Percentiles rank a stretch among this genome's conserved stretches.
Conservation (phyloP, 2,329 filamentous ascomycete species). For the Fusarium cicatricum region DNA sequence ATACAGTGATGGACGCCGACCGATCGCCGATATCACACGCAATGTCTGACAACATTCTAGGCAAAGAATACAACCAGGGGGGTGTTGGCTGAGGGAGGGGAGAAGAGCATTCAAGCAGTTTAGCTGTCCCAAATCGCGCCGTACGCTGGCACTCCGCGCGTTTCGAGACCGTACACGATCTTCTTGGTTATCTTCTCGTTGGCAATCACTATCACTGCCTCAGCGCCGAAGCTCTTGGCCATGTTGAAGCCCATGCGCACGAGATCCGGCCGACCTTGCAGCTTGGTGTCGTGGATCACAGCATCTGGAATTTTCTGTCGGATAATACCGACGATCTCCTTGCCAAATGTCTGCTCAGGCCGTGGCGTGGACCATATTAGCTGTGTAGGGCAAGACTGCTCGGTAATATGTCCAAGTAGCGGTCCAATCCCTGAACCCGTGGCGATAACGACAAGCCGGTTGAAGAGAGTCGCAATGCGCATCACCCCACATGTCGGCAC, state of each 20-base stretch:
- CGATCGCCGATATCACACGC: background rate
- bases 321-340: conserved; percentile 64
- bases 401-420: conserved; percentile 66
- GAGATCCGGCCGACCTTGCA: conserved; percentile 66
- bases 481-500: conserved; percentile 73
- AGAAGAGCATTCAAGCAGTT: conserved; percentile 8
- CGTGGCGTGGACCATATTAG: conserved; percentile 74
- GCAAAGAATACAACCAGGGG: background rate
- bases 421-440: conserved; percentile 80
- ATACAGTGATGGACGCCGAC: conserved; percentile 7
- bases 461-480: conserved; percentile 72
- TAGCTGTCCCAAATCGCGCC: conserved; percentile 76
- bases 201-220: conserved; percentile 78
- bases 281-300: conserved; percentile 72
- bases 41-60: conserved; percentile 1
- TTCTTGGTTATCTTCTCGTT: conserved; percentile 73
- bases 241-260: conserved; percentile 61
- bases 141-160: conserved; percentile 70
- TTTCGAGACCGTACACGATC: conserved; percentile 74
- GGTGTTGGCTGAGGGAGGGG: conserved; percentile 4
- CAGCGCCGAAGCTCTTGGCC: conserved; percentile 62
- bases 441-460: conserved; percentile 70
- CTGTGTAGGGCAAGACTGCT: conserved; percentile 59
- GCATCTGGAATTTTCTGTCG: conserved; percentile 65
- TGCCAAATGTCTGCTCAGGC: conserved; percentile 70